Evolutionary conservation across 2,329 filamentous ascomycete species (phyloP), one percentile per base, ranked within the genome.

Genomic region (Capronia americana): DNA sequence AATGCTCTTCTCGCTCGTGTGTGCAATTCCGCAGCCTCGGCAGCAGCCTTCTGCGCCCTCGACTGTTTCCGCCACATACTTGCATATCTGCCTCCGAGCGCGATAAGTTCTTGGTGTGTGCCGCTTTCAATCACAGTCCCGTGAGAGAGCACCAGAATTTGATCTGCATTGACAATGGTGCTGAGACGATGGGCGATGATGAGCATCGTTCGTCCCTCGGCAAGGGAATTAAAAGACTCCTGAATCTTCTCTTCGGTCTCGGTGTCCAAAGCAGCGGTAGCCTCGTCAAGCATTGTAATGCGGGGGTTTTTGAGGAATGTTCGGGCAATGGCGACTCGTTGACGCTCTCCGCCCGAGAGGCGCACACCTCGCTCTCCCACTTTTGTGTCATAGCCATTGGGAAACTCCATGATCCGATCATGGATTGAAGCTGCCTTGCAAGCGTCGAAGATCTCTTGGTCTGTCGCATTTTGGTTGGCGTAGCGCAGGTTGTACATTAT

Each of bases 401-500:
- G 92, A 79, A 97, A 97, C 1, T 87, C 86, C 79, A 96, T 82
- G 72, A 97, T 97, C 75, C 93, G 93, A 70, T 97, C 93, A 75
- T 97, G 93, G 64, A 97, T 97, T 74, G 91, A 94, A 20, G 93
- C 93, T 26, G 92, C 92, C 69, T 87, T 86, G 77, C 93, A 97
- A 12, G 93, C 93, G 53, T 87, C 87, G 73, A 88, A 91, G 1
- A 97, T 88, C 30, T 97, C 88, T 71, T 94, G 90, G 66, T 96
- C 89, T 0, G 90, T 91, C 11, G 90, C 92, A 30, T 85, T 79
- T 51, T 92, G 91, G 70, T 94, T 94, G 66, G 93, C 93, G 76
- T 97, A 97, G 76, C 89, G 90, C 68, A 97, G 83, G 75, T 97
- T 97, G 81, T 96, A 97, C 92, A 97, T 95, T 69, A 97, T 82